Conservation (phyloP, 805 yeast species). For the Saccharomycopsis synnaedendra region DNA sequence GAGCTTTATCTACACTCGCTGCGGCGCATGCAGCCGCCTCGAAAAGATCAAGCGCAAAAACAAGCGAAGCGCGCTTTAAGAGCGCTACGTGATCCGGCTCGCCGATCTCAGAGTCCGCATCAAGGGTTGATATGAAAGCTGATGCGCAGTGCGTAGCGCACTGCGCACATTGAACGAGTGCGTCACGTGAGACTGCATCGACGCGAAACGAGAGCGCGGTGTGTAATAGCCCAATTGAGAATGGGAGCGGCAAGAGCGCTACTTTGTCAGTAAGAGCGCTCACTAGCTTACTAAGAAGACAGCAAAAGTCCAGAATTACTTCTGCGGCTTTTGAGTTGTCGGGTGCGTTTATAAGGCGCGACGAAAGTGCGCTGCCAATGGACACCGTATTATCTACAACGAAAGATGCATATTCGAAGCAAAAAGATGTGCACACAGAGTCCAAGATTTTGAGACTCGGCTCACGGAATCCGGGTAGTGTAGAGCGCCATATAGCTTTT, state of each 20-base stretch:
- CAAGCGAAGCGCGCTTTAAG: not conserved
- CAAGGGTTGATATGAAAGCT: constrained; percentile 16
- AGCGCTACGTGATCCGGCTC: not conserved
- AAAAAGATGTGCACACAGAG: constrained; percentile 23
- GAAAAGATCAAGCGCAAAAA: constrained; percentile 13
- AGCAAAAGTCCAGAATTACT: constrained; percentile 23
- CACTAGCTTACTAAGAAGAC: not conserved
- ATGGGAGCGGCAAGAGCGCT: constrained; percentile 35
- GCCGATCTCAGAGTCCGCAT: constrained; percentile 19
- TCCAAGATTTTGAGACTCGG: constrained; percentile 26
- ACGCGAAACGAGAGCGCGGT: constrained; percentile 48
- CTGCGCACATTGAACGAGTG: constrained; percentile 22
- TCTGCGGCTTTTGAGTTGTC: constrained; percentile 17
- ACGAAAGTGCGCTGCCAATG: too few species aligned
- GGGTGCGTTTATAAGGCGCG: too few species aligned
- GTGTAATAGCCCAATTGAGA: constrained; percentile 44
- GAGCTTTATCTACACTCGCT: not conserved
- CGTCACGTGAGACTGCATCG: constrained; percentile 37
- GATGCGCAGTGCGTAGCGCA: not conserved
- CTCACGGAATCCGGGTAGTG: constrained; percentile 25
- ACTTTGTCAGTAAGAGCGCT: constrained; percentile 15
- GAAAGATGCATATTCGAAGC: constrained; percentile 20
- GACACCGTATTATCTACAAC: constrained; percentile 17
- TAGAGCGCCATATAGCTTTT: constrained; percentile 24
- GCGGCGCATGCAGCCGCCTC: too few species aligned